Base-by-base conservation (phyloP, 352 stramenopile species). In the Pythium plurisporium region DNA sequence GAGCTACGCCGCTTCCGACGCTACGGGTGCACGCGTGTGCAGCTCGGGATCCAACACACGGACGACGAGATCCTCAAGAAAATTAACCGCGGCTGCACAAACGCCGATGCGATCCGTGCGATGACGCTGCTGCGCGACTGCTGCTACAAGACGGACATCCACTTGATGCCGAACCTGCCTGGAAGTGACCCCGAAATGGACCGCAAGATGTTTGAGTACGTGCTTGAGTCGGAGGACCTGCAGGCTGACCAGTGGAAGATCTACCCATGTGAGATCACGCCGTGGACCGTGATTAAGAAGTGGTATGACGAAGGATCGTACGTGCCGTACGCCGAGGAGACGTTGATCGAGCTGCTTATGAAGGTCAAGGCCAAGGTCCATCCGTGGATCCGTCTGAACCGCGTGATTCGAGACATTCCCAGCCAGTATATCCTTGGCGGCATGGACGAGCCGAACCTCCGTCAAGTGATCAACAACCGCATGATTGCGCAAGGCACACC, bases 201-300 rank as follows among this genome's bases (percentile, higher is more conserved):
- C 64, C 74, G 74, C 19, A 55, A 68, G 17, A 98, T 98, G 91
- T 97, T 98, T 59, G 79, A 96, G 17, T 89, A 91, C 38, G 85
- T 98, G 17, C 63, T 98, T 36, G 59, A 85, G 29, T 92, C 90
- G 29, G 74, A 86, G 7, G 72, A 96, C 50, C 72, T 98, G n/a
- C 90, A 97, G 62, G 89, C 89, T 1, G 91, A 98, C 56, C 90
- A 97, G 69, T 97, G 90, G 91, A 98, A 98, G 75, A 97, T 98
- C 67, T 98, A 98, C 30, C 91, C 91, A 38, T 97, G 89, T 64
- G 89, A 96, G 66, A 90, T 97, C 53, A 95, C 88, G 25, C 88
- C 88, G 1, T 96, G 87, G 87, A 93, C 83, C 1, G 79, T 95
- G 26, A 95, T 95, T 50, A 95, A 95, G 68, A 91, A 91, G 67